A percentile compares a stretch with the other conserved stretches of the same genome.
Conservation (phyloP, 2,329 filamentous ascomycete genomes). For the Septoria linicola region DNA sequence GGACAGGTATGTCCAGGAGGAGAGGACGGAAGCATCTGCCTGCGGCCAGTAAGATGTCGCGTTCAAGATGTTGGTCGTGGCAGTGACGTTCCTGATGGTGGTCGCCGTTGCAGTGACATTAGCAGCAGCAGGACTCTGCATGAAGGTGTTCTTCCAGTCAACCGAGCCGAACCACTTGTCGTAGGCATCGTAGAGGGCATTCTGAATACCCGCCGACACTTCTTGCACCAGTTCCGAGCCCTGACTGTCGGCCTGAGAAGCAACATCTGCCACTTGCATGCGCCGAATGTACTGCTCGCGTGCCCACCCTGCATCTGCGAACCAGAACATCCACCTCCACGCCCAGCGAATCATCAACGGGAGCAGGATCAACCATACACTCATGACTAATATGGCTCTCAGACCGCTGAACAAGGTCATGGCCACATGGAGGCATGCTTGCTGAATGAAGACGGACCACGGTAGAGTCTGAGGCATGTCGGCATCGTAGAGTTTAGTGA, state of each 20-base stretch:
- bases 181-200: conserved; percentile 14
- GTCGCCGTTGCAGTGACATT: conserved; percentile 2
- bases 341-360: conserved; percentile 88
- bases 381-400: conserved; percentile 73
- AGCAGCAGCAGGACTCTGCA: background rate
- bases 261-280: conserved; percentile 21
- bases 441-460: conserved; percentile 73
- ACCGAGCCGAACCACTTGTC: conserved; percentile 17
- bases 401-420: conserved; percentile 20
- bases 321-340: conserved; percentile 93
- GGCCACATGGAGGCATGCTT: conserved; percentile 71
- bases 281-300: conserved; percentile 39
- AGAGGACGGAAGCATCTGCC: conserved; percentile 33
- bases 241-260: conserved; percentile 12
- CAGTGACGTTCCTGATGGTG: conserved; percentile 16
- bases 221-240: conserved; percentile 9
- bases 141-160: conserved; percentile 6
- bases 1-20: conserved; percentile 49
- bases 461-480: conserved; percentile 88
- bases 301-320: conserved; percentile 74
- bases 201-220: conserved; percentile 10
- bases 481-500: conserved; percentile 95
- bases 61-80: conserved; percentile 6
- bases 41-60: conserved; percentile 20
- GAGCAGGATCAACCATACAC: conserved; percentile 85